phyloP scores from a whole-genome alignment of 352 stramenopile species.

The Phytophthora cactorum region DNA sequence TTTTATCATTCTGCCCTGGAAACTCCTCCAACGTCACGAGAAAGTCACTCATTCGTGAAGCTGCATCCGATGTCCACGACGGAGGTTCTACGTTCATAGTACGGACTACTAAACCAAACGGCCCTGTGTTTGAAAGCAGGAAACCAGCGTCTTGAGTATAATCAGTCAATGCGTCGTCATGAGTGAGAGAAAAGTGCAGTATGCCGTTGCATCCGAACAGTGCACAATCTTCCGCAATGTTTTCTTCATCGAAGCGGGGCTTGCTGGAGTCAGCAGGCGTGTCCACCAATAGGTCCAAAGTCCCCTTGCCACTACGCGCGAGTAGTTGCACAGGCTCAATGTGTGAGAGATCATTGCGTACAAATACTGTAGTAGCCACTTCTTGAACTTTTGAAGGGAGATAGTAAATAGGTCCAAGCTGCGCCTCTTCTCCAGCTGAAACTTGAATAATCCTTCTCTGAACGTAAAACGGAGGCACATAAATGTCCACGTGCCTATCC shows the following conservation, averaged over 20 bases:
- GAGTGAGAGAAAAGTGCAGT: slow-evolving; percentile 24
- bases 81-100: slow-evolving; percentile 18
- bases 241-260: slow-evolving; percentile 2
- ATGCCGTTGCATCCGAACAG: slow-evolving; percentile 16
- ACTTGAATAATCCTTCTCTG: slow-evolving; percentile 35
- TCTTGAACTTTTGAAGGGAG: slow-evolving; percentile 47
- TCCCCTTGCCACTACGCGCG: slow-evolving; percentile 51
- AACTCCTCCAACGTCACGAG: slow-evolving; percentile 14
- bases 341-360: slow-evolving; percentile 74
- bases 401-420: slow-evolving; percentile 73
- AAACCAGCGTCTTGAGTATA: slow-evolving; percentile 28
- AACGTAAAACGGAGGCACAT: slow-evolving; percentile 49
- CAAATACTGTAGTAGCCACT: slow-evolving; percentile 43
- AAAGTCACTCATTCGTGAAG: slow-evolving; percentile 18
- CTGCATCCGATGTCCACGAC: not conserved
- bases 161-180: slow-evolving; percentile 11
- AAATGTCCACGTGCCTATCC: slow-evolving; percentile 12
- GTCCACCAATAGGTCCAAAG: slow-evolving; percentile 30
- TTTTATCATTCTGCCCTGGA: not conserved
- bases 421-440: slow-evolving; percentile 16
- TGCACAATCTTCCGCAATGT: not conserved
- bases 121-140: slow-evolving; percentile 31
- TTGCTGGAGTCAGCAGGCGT: not conserved
- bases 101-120: slow-evolving; percentile 29
- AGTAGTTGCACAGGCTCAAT: slow-evolving; percentile 53